Percentiles rank a stretch among this genome's conserved stretches.
Conservation (phyloP, 2,329 filamentous ascomycete genomes). For the Fusarium devonianum region DNA sequence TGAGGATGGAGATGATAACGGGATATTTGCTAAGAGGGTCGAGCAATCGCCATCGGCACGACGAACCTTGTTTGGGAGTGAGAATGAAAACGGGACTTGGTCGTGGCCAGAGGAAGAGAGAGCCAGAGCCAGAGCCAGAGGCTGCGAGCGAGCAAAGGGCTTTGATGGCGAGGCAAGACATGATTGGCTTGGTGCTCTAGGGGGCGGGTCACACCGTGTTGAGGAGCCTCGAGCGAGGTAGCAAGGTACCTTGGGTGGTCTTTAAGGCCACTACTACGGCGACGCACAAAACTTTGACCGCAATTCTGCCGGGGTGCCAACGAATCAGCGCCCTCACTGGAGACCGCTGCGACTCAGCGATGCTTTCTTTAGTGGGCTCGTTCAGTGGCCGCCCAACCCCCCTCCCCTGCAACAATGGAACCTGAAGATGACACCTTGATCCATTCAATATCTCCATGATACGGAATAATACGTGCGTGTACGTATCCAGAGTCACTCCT, state of each 20-base stretch:
- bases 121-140: too few relatives aligned
- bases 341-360: conserved; percentile 1
- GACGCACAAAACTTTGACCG: conserved; percentile 16
- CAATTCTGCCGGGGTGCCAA: background rate
- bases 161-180: background rate
- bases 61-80: conserved; percentile 36
- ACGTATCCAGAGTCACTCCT: too few relatives aligned
- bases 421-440: conserved; percentile 33
- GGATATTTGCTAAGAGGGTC: too few relatives aligned
- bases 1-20: background rate
- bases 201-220: conserved; percentile 16
- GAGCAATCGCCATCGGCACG: background rate
- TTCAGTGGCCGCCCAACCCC: conserved; percentile 9
- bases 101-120: conserved; percentile 26
- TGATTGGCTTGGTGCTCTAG: conserved; percentile 35
- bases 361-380: conserved; percentile 15
- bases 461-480: background rate
- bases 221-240: conserved; percentile 15
- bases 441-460: conserved; percentile 9
- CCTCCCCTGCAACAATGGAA: conserved; percentile 24
- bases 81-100: conserved; percentile 21
- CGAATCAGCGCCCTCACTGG: conserved; percentile 10
- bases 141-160: too few relatives aligned
- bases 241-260: too few relatives aligned
- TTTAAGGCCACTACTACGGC: too few relatives aligned